Conservation (phyloP, 306 rosid genomes). For the Betula pendula region DNA sequence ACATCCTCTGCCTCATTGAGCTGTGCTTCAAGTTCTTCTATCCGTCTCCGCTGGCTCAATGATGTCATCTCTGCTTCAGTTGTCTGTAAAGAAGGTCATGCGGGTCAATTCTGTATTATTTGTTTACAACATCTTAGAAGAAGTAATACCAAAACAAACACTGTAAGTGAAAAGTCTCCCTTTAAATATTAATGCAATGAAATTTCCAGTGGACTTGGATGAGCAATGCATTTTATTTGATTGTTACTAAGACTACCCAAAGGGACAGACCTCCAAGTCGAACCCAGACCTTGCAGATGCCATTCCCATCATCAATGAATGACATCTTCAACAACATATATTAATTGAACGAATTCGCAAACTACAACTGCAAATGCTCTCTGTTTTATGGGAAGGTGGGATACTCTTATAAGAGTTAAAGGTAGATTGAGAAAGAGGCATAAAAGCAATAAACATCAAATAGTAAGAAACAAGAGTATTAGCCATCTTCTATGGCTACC, state of each 20-base stretch:
- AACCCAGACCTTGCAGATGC: not conserved
- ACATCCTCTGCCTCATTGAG: slow-evolving; percentile 76
- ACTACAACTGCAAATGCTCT: not conserved
- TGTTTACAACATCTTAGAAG: slow-evolving; percentile 1
- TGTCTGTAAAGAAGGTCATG: slow-evolving; percentile 42
- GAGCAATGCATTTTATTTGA: not conserved
- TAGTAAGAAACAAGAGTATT: not conserved
- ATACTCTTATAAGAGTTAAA: not conserved
- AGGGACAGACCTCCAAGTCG: not conserved
- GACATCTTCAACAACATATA: not conserved
- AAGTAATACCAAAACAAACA: not conserved
- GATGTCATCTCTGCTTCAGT: slow-evolving; percentile 53
- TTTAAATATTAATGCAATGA: not conserved
- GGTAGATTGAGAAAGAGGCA: not conserved
- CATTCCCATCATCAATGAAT: not conserved
- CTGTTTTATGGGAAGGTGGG: not conserved
- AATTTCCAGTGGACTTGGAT: not conserved
- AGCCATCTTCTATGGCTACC: no score
- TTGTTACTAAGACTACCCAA: not conserved
- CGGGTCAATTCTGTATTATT: not conserved
- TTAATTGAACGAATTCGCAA: not conserved
- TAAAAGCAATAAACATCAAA: not conserved
- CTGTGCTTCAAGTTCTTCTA: slow-evolving; percentile 73
- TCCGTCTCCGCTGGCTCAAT: slow-evolving; percentile 44
- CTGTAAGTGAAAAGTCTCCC: not conserved